A percentile compares a stretch with the other conserved stretches of the same genome.
Conservation (phyloP, 2,329 filamentous ascomycete species). For the Paecilomyces fulvus region DNA sequence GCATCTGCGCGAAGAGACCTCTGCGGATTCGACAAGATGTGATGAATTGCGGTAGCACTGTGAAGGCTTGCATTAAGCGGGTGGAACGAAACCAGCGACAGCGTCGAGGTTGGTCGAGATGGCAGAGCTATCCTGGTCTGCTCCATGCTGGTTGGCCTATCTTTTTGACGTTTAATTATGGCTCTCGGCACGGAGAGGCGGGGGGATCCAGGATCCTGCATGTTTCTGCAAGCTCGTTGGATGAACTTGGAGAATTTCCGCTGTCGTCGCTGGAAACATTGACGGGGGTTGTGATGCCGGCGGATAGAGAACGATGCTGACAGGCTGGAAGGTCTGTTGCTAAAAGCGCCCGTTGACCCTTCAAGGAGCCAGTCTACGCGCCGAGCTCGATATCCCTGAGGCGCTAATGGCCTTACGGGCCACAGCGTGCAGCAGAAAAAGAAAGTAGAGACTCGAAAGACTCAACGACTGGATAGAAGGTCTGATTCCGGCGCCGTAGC, state of each 20-base stretch:
- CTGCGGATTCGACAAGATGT: neutral
- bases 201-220: neutral
- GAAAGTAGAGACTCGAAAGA: neutral
- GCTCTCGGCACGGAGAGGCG: neutral
- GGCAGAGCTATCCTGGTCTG: neutral
- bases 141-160: neutral
- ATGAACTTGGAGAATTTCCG: neutral
- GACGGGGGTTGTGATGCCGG: neutral
- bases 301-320: neutral
- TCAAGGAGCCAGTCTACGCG: neutral
- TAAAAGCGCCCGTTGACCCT: neutral
- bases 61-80: neutral
- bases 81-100: neutral
- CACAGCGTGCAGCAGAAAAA: neutral
- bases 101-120: neutral
- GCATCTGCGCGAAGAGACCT: neutral
- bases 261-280: neutral
- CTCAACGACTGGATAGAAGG: neutral
- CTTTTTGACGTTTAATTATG: neutral
- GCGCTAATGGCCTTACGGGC: neutral
- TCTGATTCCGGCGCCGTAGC: neutral
- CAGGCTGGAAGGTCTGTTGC: neutral
- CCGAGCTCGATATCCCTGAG: neutral
- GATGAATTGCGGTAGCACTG: neutral
- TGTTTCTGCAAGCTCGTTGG: neutral